Base-by-base conservation (phyloP, 805 yeast genomes). In the Myxozyma neotropica region DNA sequence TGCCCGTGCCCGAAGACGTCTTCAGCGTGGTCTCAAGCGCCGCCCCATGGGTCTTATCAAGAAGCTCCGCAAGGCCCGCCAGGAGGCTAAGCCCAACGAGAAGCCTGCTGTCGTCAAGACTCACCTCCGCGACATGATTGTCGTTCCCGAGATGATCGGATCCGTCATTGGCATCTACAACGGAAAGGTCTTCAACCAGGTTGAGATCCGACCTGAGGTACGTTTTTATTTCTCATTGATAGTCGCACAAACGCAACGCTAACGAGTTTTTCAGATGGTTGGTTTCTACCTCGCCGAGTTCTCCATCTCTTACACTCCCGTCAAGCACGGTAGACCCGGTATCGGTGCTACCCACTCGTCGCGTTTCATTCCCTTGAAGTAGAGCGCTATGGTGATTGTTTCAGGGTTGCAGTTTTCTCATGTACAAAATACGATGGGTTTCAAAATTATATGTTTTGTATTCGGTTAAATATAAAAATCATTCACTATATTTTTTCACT, bases 211-310 rank as follows among this genome's bases (percentile, higher is more conserved):
- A 81, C 97, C 99, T 77, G 99, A 94, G n/a, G 59, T n/a, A n/a
- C n/a, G 59, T 55, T 31, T 8, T 55, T 45, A 12, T 1, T 19
- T 10, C 26, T 26, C 26, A 24, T 17, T 15, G 6, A 21, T 29
- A 27, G 12, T n/a, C 24, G 27, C 10, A 6, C 21, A 19, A 27
- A 24, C 6, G 13, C 19, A 31, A n/a, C 36, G 19, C 48, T 39
- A 31, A 43, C 55, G 15, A 17, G n/a, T n/a, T n/a, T n/a, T n/a
- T n/a, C n/a, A n/a, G 17, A 94, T 94, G 99, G 92, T 93, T 78
- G 98, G 99, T 79, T 97, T 93, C 88, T 94, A 94, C 95, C 89
- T 94, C 76, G 99, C 97, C 84, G 99, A 94, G 85, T 94, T 94
- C 90, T 93, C 99, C 76, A 94, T 94, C 82, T 84, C 99, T 75